A percentile compares a stretch with the other conserved stretches of the same genome.
These are phyloP conservation scores for Penicillium coprophilum DNA, from an alignment of 495 filamentous ascomycete species.

Conservation along the genomic window DNA sequence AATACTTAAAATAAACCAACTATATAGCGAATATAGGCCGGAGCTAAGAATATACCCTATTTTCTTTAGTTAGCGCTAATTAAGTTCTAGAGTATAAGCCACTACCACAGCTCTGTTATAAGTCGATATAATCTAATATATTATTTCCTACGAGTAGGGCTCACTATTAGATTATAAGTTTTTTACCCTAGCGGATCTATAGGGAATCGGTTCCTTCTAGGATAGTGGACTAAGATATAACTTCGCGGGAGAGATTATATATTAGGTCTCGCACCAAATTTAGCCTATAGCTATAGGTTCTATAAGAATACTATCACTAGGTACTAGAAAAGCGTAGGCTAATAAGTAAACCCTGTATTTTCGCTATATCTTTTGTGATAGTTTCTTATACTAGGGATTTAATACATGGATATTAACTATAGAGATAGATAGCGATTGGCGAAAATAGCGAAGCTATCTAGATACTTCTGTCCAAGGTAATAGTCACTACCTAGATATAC, in stretches of 20 bases:
- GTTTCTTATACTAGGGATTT: constrained; percentile 24
- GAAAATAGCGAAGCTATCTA: too few species aligned
- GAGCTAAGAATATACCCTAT: too few species aligned
- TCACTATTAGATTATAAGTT: too few species aligned
- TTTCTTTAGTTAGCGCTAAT: too few species aligned
- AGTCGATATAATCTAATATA: too few species aligned
- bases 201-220: constrained; percentile 21
- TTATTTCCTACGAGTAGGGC: too few species aligned
- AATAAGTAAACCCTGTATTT: constrained; percentile 17
- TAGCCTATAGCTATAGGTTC: constrained; percentile 16
- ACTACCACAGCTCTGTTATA: too few species aligned
- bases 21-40: too few species aligned
- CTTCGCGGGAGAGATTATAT: constrained; percentile 19
- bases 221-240: constrained; percentile 25
- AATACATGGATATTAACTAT: constrained; percentile 28
- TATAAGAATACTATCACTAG: constrained; percentile 20
- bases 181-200: constrained; percentile 23
- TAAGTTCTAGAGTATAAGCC: too few species aligned
- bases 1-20: too few species aligned
- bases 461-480: too few species aligned
- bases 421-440: constrained; percentile 22
- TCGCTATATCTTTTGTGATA: constrained; percentile 23
- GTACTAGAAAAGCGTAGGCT: constrained; percentile 14
- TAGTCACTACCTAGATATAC: too few species aligned
- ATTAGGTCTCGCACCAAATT: constrained; percentile 19